phyloP scores from a whole-genome alignment of 2,329 filamentous ascomycete genomes.

The Rhynchosporium secalis region DNA sequence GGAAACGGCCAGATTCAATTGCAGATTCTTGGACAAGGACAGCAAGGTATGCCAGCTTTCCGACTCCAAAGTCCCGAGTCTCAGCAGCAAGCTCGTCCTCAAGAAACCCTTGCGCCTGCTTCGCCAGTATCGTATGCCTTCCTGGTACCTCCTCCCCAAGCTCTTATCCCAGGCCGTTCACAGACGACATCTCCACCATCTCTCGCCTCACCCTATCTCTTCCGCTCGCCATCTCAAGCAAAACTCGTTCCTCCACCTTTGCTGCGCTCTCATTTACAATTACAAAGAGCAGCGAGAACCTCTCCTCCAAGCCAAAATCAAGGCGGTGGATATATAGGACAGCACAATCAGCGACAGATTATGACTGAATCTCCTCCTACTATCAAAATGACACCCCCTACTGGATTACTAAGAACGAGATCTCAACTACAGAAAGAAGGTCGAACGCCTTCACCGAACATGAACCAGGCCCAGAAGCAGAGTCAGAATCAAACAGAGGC shows the following conservation, averaged over 20 bases:
- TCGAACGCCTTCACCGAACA: not conserved
- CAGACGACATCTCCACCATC: constrained; percentile 12
- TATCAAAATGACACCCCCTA: not conserved
- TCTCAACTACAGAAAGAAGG: not conserved
- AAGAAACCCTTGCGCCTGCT: not conserved
- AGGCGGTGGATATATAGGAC: not conserved
- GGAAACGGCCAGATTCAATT: constrained; percentile 16
- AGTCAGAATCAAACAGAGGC: not conserved
- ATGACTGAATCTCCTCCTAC: not conserved
- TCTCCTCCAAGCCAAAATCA: constrained; percentile 5
- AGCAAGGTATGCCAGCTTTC: constrained; percentile 14
- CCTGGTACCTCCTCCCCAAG: constrained; percentile 12
- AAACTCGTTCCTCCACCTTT: constrained; percentile 15
- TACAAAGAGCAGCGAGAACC: constrained; percentile 8
- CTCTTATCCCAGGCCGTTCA: constrained; percentile 6
- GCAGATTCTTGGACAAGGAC: constrained; percentile 6
- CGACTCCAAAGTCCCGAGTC: constrained; percentile 1
- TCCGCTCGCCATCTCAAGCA: constrained; percentile 14
- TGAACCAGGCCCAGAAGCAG: not conserved
- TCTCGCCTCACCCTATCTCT: constrained; percentile 7
- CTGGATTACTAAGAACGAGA: not conserved
- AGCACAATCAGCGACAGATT: not conserved
- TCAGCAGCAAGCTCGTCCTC: not conserved
- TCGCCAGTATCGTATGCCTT: constrained; percentile 9
- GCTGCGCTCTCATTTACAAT: constrained; percentile 2